These are phyloP conservation scores for Elasticomyces elasticus DNA, from an alignment of 495 filamentous ascomycete genomes.

Conservation along the genomic window DNA sequence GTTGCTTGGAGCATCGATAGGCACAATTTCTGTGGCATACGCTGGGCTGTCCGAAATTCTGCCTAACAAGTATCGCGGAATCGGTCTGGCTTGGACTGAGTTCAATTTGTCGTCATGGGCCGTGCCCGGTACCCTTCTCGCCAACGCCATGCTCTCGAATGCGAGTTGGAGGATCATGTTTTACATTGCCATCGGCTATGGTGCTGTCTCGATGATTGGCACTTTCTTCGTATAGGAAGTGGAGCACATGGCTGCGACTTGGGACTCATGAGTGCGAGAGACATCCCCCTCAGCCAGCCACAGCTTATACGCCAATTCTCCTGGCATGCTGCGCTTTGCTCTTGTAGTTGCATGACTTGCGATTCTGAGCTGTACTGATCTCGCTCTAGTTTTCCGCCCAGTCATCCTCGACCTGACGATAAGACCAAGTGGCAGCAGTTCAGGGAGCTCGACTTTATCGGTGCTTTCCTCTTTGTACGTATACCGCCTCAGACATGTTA, in stretches of 20 bases:
- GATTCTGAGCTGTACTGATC: too few relatives aligned
- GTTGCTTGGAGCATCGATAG: slow-evolving; percentile 16
- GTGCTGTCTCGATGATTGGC: slow-evolving; percentile 12
- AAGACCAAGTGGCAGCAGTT: slow-evolving; percentile 19
- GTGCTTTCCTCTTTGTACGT: slow-evolving; percentile 13
- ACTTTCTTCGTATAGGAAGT: slow-evolving; percentile 12
- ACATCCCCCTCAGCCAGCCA: too few relatives aligned
- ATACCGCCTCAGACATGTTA: too few relatives aligned
- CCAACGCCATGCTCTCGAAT: slow-evolving; percentile 19
- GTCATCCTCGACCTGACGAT: slow-evolving; percentile 8
- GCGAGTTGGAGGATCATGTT: slow-evolving; percentile 25
- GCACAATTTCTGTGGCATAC: slow-evolving; percentile 12
- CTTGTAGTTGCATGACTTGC: too few relatives aligned
- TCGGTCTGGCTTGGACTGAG: slow-evolving; percentile 13
- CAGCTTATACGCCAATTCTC: too few relatives aligned
- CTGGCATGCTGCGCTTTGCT: too few relatives aligned
- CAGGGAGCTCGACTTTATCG: slow-evolving; percentile 20
- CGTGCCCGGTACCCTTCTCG: slow-evolving; percentile 16
- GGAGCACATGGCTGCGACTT: too few relatives aligned
- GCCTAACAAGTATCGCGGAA: slow-evolving; percentile 13
- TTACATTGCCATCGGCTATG: slow-evolving; percentile 16
- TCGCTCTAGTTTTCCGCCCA: slow-evolving; percentile 20
- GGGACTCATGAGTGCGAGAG: too few relatives aligned
- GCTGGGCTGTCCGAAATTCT: slow-evolving; percentile 20
- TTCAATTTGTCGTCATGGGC: slow-evolving; percentile 9